phyloP scores from a whole-genome alignment of 2,329 filamentous ascomycete species.

The Rutstroemia sp. region DNA sequence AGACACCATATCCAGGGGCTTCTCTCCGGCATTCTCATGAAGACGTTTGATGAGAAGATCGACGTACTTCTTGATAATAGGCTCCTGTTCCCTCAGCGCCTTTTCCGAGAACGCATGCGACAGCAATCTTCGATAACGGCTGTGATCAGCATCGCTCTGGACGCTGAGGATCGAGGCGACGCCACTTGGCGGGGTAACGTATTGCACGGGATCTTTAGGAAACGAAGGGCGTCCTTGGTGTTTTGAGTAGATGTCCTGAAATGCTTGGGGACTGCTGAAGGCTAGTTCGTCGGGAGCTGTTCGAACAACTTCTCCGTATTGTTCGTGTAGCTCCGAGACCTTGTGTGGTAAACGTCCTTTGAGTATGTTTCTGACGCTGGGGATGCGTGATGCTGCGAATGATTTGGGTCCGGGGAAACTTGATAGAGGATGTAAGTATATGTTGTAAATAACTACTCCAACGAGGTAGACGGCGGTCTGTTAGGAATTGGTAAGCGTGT shows the following conservation, averaged over 20 bases:
- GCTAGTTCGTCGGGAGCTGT: constrained; percentile 26
- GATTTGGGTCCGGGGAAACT: constrained; percentile 28
- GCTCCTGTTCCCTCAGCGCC: constrained; percentile 27
- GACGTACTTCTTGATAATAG: constrained; percentile 15
- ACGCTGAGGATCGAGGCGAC: neutral
- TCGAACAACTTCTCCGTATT: constrained; percentile 28
- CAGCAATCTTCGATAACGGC: constrained; percentile 22
- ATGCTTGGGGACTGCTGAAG: constrained; percentile 15
- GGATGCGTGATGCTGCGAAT: constrained; percentile 11
- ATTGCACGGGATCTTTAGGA: neutral
- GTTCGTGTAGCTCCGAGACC: constrained; percentile 16
- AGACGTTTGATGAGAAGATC: constrained; percentile 10
- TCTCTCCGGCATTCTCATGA: constrained; percentile 3
- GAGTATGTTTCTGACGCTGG: neutral
- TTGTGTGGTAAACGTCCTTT: constrained; percentile 5
- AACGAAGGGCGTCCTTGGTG: neutral
- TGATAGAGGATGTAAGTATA: constrained; percentile 26
- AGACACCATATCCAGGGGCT: constrained; percentile 20
- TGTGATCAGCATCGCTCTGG: constrained; percentile 15
- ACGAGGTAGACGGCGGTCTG: neutral
- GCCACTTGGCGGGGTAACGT: neutral
- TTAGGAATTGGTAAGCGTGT: neutral
- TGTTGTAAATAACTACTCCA: constrained; percentile 8
- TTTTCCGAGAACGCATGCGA: constrained; percentile 28
- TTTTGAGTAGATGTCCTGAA: neutral